phyloP scores from a whole-genome alignment of 768 basidiomycete genomes.

The Suillus decipiens region DNA sequence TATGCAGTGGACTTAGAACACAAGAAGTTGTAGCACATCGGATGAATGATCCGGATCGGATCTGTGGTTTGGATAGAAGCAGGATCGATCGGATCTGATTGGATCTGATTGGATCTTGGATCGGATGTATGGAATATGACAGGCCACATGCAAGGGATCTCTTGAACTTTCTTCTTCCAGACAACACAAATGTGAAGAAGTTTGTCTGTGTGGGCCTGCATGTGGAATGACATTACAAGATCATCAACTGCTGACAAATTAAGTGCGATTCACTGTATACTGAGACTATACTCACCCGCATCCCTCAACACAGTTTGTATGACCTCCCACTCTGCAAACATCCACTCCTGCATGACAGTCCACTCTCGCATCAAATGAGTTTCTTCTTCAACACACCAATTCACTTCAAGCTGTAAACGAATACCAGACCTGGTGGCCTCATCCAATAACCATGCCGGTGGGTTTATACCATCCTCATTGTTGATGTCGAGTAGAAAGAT shows the following conservation, averaged over 20 bases:
- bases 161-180: not conserved
- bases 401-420: not conserved
- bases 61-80: no score
- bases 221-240: not conserved
- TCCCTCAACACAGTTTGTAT: not conserved
- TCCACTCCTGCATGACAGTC: not conserved
- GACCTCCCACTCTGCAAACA: not conserved
- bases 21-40: no score
- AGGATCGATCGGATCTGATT: no score
- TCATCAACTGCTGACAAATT: not conserved
- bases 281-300: slow-evolving; percentile 12
- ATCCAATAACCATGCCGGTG: not conserved
- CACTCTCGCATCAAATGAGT: not conserved
- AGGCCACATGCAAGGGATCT: not conserved
- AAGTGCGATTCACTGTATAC: not conserved
- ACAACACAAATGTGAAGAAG: not conserved
- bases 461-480: not conserved
- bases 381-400: not conserved
- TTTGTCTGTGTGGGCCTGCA: not conserved
- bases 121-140: no score
- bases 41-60: no score
- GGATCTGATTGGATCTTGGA: no score
- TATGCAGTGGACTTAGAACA: no score
- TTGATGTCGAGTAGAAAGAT: not conserved
- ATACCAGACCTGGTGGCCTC: slow-evolving; percentile 4